Base-by-base conservation (phyloP, 2,329 filamentous ascomycete species). In the Penicillium hesseltinei region DNA sequence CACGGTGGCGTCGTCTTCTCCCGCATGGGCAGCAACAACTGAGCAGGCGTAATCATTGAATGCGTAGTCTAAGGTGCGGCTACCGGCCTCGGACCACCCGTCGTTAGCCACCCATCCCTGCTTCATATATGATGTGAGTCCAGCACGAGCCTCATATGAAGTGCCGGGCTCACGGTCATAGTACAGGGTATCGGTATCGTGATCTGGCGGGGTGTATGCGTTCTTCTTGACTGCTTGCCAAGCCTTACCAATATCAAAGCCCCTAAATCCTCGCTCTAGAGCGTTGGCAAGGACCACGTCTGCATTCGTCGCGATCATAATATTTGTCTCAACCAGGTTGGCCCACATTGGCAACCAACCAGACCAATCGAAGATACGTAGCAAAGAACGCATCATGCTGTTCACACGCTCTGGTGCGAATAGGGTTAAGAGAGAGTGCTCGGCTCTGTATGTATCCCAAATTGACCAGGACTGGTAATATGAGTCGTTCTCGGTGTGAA, bases 381-480 rank as follows among this genome's bases (percentile, higher is more conserved):
- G 63, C 11, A 81, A 69, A 0, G 75, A 73, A 7, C 78, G 71
- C 75, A 81, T 80, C 78, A 81, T 80, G 35, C 72, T 68, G 47
- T 80, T 77, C 17, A 80, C 76, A 19, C 76, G 70, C 51, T 80
- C 78, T 0, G 79, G 79, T 0, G 78, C 78, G 48, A 81, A 78
- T 0, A 81, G 56, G 0, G 78, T 77, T 0, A 81, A 62, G 0
- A 81, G 66, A 0, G 77, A 78, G 55, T 81, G 78, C 53, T 80
- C 78, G 1, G 78, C 79, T 4, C 79, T 70, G 60, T 79, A 81
- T 0, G 79, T 81, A 52, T 81, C 79, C 79, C 78, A 81, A 49
- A 81, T 80, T 1, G 77, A 80, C 79, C 78, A 81, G 0, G 77
- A 80, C 59, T 81, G 79, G 57, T 80, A 80, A 62, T 81, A 81